Base-by-base conservation (phyloP, 257 asterid species). In the Henckelia pumila region DNA sequence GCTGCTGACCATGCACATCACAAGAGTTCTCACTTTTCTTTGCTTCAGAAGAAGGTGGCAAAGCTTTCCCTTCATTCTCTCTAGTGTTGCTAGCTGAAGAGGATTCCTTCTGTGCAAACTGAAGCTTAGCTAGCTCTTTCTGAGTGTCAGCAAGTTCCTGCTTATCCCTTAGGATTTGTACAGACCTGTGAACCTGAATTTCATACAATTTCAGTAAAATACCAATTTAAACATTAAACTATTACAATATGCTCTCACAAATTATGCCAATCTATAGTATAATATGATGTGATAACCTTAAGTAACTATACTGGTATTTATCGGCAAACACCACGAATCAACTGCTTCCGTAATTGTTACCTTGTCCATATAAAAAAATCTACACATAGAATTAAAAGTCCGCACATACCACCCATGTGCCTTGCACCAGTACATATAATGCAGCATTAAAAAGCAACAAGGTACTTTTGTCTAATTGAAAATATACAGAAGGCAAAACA, bases 141-240 rank as follows among this genome's bases (percentile, higher is more conserved):
- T 90, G 97, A 63, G 97, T 66, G 30, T 90, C 97, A 23, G 92
- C 91, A 70, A 93, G 97, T 78, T 93, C 99, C 78, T 93, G 97
- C 79, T 93, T 93, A 71, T 93, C 99, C 71, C 96, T 79, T 65
- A 93, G 83, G 76, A 88, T 85, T 80, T 90, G 97, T 68, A 93
- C 92, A 57, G 97, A 90, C 83, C 97, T 81, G 73, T 85, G 96
- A 59, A 93, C 97, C 99, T 93, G 84, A 68, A 71, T 59, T 74
- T 21, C 11, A 29, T 60, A 62, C 30, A 69, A 56, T 62, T 26
- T 70, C 35, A 60, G n/a, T 61, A 20, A 67, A 11, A 61, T 59
- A 67, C 37, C 40, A 59, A 59, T 44, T 44, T 19, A 1, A 35
- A 14, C 19, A 44, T 13, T 37, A 14, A 44, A 14, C 52, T 7